phyloP scores from a whole-genome alignment of 805 yeast genomes.

The Hemisphaericaspora nanyangensis region DNA sequence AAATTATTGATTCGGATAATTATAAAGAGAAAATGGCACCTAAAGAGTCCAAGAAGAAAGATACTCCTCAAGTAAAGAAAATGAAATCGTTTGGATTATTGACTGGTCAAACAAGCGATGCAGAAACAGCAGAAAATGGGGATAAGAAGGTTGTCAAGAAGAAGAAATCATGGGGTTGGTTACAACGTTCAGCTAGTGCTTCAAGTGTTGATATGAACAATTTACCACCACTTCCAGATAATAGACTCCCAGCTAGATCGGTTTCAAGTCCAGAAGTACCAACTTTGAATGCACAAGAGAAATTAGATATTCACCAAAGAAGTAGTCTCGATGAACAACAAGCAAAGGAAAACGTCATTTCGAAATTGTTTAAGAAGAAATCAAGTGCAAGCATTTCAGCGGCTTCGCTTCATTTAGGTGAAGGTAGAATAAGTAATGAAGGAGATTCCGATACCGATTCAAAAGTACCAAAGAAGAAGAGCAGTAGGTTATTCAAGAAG shows the following conservation, averaged over 20 bases:
- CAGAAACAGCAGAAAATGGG: background rate
- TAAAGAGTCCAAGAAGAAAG: background rate
- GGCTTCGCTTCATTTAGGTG: slow-evolving; percentile 1
- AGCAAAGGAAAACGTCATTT: slow-evolving; percentile 35
- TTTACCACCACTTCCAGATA: slow-evolving; percentile 18
- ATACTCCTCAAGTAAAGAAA: slow-evolving; percentile 3
- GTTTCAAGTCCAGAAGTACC: slow-evolving; percentile 36
- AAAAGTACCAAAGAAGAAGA: slow-evolving; percentile 2
- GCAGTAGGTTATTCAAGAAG: slow-evolving; percentile 16
- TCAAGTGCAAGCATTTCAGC: slow-evolving; percentile 2
- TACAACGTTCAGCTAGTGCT: slow-evolving; percentile 28
- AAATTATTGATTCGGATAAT: slow-evolving; percentile 9
- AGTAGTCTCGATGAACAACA: background rate
- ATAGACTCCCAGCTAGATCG: slow-evolving; percentile 23
- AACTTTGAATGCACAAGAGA: background rate
- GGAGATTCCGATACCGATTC: slow-evolving; percentile 9
- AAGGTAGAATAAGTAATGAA: slow-evolving; percentile 23
- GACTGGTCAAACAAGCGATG: background rate
- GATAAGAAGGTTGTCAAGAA: slow-evolving; percentile 16
- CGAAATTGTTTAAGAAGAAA: slow-evolving; percentile 33
- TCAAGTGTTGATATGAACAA: slow-evolving; percentile 22
- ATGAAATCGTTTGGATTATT: slow-evolving; percentile 13
- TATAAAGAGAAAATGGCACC: slow-evolving; percentile 2
- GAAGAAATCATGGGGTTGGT: slow-evolving; percentile 43
- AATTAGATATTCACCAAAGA: background rate